phyloP scores from a whole-genome alignment of 345 rosid genomes.

The Ceriops decandra region DNA sequence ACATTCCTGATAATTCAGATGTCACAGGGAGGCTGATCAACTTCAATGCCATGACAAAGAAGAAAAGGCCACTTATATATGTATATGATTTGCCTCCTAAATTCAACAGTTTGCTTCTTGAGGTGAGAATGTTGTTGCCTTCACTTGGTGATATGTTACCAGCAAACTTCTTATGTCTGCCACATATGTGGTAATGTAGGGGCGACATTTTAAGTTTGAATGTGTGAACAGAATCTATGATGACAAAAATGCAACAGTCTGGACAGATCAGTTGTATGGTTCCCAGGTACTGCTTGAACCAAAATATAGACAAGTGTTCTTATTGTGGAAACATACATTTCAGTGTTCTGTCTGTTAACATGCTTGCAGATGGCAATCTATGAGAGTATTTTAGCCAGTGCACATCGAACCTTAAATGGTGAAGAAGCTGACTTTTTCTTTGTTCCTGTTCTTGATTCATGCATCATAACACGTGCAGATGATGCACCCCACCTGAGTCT shows the following conservation, averaged over 20 bases:
- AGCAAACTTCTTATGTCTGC: conserved; percentile 16
- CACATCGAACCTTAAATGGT: conserved; percentile 79
- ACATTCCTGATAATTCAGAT: conserved; percentile 44
- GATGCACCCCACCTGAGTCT: conserved; percentile 84
- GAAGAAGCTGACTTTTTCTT: conserved; percentile 96
- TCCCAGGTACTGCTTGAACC: conserved; percentile 60
- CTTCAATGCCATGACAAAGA: conserved; percentile 62
- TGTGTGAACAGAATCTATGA: conserved; percentile 89
- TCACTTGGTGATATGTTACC: conserved; percentile 12
- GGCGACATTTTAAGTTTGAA: conserved; percentile 83
- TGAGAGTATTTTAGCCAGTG: conserved; percentile 82
- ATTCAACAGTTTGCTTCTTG: conserved; percentile 89
- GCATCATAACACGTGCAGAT: conserved; percentile 87
- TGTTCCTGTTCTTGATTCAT: conserved; percentile 96
- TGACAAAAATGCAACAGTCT: conserved; percentile 65
- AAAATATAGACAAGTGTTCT: conserved; percentile 9
- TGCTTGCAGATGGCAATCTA: conserved; percentile 78
- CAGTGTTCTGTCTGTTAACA: conserved; percentile 3
- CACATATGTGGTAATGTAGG: conserved; percentile 46
- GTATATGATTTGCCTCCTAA: conserved; percentile 92
- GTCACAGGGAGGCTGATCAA: conserved; percentile 38
- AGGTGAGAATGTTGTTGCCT: conserved; percentile 46
- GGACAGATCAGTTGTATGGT: conserved; percentile 92
- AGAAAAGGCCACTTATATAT: conserved; percentile 86
- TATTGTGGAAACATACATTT: conserved; percentile 8